Percentiles rank a stretch among this genome's conserved stretches.
phyloP scores from a whole-genome alignment of 2,329 filamentous ascomycete genomes.

The Coniochaeta hoffmannii region DNA sequence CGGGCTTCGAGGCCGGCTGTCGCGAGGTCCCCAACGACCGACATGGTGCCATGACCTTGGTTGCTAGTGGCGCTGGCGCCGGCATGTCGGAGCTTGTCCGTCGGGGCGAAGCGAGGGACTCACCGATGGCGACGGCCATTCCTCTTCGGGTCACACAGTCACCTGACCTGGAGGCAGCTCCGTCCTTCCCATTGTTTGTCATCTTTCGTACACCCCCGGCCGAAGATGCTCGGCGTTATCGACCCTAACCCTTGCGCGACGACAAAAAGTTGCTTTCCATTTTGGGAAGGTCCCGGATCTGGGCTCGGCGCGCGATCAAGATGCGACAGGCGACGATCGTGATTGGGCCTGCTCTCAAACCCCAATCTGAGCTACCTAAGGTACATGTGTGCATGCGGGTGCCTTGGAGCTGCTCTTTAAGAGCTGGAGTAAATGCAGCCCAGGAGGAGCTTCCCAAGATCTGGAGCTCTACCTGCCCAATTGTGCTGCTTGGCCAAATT shows the following conservation, averaged over 20 bases:
- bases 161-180: neutral
- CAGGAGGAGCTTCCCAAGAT: neutral
- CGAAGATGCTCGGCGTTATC: neutral
- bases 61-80: neutral
- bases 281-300: neutral
- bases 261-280: neutral
- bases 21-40: neutral
- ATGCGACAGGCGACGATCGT: neutral
- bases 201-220: neutral
- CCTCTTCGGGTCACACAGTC: neutral
- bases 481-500: neutral
- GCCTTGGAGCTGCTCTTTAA: neutral
- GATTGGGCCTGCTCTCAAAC: neutral
- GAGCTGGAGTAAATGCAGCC: neutral
- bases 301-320: neutral
- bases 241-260: neutral
- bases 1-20: neutral
- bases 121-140: neutral
- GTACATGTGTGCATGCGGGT: neutral
- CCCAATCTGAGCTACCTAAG: neutral
- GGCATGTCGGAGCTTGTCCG: conserved; percentile 1
- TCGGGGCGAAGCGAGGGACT: neutral
- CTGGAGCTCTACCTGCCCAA: neutral
- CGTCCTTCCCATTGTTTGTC: neutral
- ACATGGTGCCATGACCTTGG: neutral